phyloP scores from a whole-genome alignment of 768 basidiomycete species.

The Guyanaporus albipodus region DNA sequence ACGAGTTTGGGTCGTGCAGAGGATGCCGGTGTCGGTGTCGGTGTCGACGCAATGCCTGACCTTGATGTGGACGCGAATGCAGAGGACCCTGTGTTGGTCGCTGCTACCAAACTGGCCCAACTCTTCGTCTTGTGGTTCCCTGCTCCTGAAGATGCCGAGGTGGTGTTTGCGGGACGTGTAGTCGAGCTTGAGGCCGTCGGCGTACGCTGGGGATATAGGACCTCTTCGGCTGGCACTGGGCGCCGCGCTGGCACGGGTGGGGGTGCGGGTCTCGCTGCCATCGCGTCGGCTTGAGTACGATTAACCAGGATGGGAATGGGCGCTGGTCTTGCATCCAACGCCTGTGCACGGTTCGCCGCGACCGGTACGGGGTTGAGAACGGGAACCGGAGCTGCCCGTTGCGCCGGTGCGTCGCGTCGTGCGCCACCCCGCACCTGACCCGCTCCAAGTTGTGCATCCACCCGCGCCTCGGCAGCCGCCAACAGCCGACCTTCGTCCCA shows the following conservation, averaged over 20 bases:
- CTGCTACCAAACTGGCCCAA: neutral
- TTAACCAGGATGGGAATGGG: too few species aligned
- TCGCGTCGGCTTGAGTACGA: too few species aligned
- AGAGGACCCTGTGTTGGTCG: neutral
- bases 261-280: neutral
- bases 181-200: conserved; percentile 3
- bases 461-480: conserved; percentile 11
- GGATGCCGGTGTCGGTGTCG: neutral
- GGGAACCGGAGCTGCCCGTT: neutral
- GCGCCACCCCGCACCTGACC: too few species aligned
- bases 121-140: too few species aligned
- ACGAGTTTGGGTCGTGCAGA: neutral
- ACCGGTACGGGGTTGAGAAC: neutral
- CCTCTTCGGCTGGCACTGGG: neutral
- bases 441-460: too few species aligned
- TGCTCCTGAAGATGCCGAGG: neutral
- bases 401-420: conserved; percentile 30
- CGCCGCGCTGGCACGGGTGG: neutral
- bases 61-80: neutral
- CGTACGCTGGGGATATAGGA: neutral
- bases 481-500: conserved; percentile 57
- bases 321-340: too few species aligned
- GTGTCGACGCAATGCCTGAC: neutral
- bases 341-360: neutral
- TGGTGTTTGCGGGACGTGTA: neutral